Base-by-base conservation (phyloP, 1,284 basidiomycete genomes). In the Ceratobasidium sp. region DNA sequence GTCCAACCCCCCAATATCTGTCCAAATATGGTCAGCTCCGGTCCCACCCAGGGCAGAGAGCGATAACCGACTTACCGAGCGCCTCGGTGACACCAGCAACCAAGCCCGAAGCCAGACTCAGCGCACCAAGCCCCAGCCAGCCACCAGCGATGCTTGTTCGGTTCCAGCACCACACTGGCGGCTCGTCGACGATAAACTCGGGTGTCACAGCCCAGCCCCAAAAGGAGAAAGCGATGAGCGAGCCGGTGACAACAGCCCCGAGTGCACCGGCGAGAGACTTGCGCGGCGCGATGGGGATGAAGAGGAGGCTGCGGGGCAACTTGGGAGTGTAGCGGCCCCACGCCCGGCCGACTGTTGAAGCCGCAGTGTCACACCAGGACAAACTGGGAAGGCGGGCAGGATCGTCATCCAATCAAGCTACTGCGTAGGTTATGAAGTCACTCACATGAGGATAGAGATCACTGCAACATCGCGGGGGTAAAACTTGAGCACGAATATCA, bases 341-440 rank as follows among this genome's bases (percentile, higher is more conserved):
- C 51, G 95, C 85, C 29, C 97, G 90, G 51, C 97, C 97, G 76
- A 98, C 86, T 6, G 95, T 95, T 2, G 96, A 98, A 0, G 97
- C 97, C 16, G 94, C 89, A 0, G 97, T 98, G 83, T 99, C 97
- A 2, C 95, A 96, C 94, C 97, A 98, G 34, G 96, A 96, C 56
- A 99, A 89, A 76, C 94, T 96, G 31, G 19, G 13, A 51, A 73
- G 56, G 19, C 13, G 79, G 16, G 61, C 72, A 51, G 48, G 48
- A 22, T 51, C 48, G 19, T n/a, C 41, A 9, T 53, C 9, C 41
- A 74, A 76, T 31, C 61, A 62, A 43, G 48, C 54, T 51, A 58
- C 22, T 59, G 73, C 56, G 61, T 22, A 75, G 51, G 5, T 29
- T 7, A 39, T 54, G 22, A 53, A 64, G n/a, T 46, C 14, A 86